phyloP scores from a whole-genome alignment of 805 yeast genomes.

The Saccharomycopsis olivae region DNA sequence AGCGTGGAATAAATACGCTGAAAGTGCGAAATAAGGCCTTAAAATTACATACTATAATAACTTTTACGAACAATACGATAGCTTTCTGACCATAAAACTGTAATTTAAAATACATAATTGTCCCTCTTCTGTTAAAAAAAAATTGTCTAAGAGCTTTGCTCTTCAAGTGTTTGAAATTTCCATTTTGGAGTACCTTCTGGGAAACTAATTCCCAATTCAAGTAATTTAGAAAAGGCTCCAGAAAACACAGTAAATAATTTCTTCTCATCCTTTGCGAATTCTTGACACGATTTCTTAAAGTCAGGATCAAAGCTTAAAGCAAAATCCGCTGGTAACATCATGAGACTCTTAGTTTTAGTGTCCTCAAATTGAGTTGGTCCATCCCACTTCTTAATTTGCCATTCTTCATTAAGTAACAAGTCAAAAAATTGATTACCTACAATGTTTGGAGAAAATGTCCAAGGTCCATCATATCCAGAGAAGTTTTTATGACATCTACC shows the following conservation, averaged over 20 bases:
- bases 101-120: no score
- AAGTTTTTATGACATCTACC: conserved; percentile 63
- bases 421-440: conserved; percentile 69
- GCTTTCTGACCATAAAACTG: no score
- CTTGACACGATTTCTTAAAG: conserved; percentile 50
- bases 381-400: conserved; percentile 47
- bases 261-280: conserved; percentile 57
- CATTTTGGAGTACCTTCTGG: conserved; percentile 36
- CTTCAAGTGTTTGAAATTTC: conserved; percentile 58
- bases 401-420: conserved; percentile 42
- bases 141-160: no score
- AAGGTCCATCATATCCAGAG: conserved; percentile 80
- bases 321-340: conserved; percentile 85
- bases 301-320: conserved; percentile 51
- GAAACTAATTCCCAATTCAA: conserved; percentile 69
- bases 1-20: conserved; percentile 8
- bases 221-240: conserved; percentile 52
- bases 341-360: conserved; percentile 45
- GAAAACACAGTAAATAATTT: conserved; percentile 56
- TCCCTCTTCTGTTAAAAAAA: no score
- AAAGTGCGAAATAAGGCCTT: background rate
- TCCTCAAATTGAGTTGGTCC: conserved; percentile 58
- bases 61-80: no score
- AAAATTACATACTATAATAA: no score
- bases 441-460: conserved; percentile 74